phyloP scores from a whole-genome alignment of 1,139 yeast genomes.

The Zygotorulaspora mrakii region DNA sequence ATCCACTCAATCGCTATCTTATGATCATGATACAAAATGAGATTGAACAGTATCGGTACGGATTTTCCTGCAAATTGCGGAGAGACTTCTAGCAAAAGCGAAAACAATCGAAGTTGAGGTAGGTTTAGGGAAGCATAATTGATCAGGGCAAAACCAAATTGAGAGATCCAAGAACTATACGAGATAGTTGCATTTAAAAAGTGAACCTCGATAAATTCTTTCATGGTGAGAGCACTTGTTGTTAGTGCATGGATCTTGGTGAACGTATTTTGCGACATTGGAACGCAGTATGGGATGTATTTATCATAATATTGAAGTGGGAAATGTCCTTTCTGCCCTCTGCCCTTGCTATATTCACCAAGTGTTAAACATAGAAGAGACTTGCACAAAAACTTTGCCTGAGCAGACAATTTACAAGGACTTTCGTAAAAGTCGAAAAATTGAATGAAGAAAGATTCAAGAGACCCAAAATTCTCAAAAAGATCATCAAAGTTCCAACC shows the following conservation, averaged over 20 bases:
- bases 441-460: constrained; percentile 8
- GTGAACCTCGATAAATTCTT: constrained; percentile 4
- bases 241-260: constrained; percentile 6
- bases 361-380: constrained; percentile 9
- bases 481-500: constrained; percentile 1
- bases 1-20: constrained; percentile 16
- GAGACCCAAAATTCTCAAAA: constrained; percentile 9
- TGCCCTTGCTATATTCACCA: constrained; percentile 1
- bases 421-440: constrained; percentile 11
- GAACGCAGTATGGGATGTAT: constrained; percentile 2
- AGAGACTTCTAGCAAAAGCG: constrained; percentile 12
- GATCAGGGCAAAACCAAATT: constrained; percentile 12
- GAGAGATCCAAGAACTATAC: constrained; percentile 15
- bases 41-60: constrained; percentile 14
- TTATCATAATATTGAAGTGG: constrained; percentile 1
- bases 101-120: constrained; percentile 15
- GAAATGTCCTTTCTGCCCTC: not conserved
- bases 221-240: constrained; percentile 1
- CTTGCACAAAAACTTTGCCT: constrained; percentile 10
- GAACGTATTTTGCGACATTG: constrained; percentile 8
- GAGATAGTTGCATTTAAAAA: constrained; percentile 2
- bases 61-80: constrained; percentile 11
- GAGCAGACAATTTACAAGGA: not conserved
- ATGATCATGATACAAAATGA: constrained; percentile 17
- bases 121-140: constrained; percentile 8